Base-by-base conservation (phyloP, 2,329 filamentous ascomycete genomes). In the Lachnellula occidentalis region DNA sequence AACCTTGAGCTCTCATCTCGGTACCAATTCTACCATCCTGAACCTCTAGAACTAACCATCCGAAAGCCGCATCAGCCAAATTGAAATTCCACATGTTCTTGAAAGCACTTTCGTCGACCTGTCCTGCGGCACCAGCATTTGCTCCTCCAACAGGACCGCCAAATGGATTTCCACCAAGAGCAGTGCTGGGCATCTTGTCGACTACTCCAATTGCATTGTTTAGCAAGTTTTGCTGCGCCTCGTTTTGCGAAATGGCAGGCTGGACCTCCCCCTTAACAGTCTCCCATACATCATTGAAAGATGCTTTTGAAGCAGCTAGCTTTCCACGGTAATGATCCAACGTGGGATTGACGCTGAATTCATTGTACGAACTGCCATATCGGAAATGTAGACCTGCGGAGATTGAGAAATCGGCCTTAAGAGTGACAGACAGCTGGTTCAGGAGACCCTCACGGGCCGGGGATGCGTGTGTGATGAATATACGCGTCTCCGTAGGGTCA, bases 1-100 rank as follows among this genome's bases (percentile, higher is more conserved):
- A 99, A 42, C 94, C 94, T 69, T 99, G 94, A 21, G 94, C 94
- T 60, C 91, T 86, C 94, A 99, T 99, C 74, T 99, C 94, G 0
- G 94, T 99, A 46, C 92, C 94, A 64, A 99, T 97, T 43, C 94
- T 86, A 50, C 94, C 94, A 67, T 91, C 89, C 69, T 99, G 94
- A 57, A 99, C 87, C 71, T 99, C 94, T 55, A 99, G 75, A 15
- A 97, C 91, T 50, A 99, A 79, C 79, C 91, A 99, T 58, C 94
- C 94, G 70, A 97, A 99, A 19, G 94, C 92, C 53, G 94, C 94
- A 76, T 99, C 94, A 31, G 94, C 94, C 62, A 99, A 74, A 72
- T 97, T 97, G 76, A 99, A 99, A 73, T 99, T 99, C 94, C 94
- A 99, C 94, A 97, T 97, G 71, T 99, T 99, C 78, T 99, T 99